A percentile compares a stretch with the other conserved stretches of the same genome.
These are phyloP conservation scores for Cryphonectria nitschkei DNA, from an alignment of 2,329 filamentous ascomycete genomes.

Conservation along the genomic window DNA sequence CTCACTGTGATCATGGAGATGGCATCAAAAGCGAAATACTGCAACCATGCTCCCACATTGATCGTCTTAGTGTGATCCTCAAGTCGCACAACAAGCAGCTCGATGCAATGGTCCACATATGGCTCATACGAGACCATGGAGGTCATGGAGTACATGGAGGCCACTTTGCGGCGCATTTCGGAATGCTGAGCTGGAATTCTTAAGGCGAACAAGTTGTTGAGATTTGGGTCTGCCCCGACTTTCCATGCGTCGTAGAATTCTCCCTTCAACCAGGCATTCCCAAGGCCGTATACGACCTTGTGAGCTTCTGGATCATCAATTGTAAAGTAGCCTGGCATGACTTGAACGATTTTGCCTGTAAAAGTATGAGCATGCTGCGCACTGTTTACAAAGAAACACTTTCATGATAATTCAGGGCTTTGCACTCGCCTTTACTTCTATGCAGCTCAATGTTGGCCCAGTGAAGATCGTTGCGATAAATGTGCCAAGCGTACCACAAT, in stretches of 20 bases:
- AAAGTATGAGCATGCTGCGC: neutral
- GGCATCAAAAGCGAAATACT: slow-evolving; percentile 54
- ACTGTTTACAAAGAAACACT: neutral
- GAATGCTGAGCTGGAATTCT: slow-evolving; percentile 43
- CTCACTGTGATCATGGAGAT: slow-evolving; percentile 52
- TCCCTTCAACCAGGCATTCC: slow-evolving; percentile 9
- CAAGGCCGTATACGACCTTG: slow-evolving; percentile 18
- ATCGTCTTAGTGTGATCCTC: slow-evolving; percentile 33
- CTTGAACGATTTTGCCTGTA: slow-evolving; percentile 20
- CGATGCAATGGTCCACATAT: slow-evolving; percentile 51
- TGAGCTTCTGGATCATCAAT: slow-evolving; percentile 17
- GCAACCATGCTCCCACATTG: slow-evolving; percentile 47
- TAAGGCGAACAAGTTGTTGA: slow-evolving; percentile 38
- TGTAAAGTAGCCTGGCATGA: slow-evolving; percentile 19
- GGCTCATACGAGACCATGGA: slow-evolving; percentile 52
- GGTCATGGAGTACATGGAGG: slow-evolving; percentile 51
- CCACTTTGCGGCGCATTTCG: slow-evolving; percentile 43
- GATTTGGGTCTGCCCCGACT: neutral
- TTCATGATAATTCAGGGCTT: neutral
- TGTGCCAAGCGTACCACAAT: neutral
- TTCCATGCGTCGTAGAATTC: slow-evolving; percentile 16
- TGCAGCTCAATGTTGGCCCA: slow-evolving; percentile 1
- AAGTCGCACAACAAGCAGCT: slow-evolving; percentile 45
- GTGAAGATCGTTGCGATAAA: neutral
- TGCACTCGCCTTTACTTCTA: neutral